Evolutionary conservation across 2,329 filamentous ascomycete species (phyloP).

Genomic region (Cercospora sp.): DNA sequence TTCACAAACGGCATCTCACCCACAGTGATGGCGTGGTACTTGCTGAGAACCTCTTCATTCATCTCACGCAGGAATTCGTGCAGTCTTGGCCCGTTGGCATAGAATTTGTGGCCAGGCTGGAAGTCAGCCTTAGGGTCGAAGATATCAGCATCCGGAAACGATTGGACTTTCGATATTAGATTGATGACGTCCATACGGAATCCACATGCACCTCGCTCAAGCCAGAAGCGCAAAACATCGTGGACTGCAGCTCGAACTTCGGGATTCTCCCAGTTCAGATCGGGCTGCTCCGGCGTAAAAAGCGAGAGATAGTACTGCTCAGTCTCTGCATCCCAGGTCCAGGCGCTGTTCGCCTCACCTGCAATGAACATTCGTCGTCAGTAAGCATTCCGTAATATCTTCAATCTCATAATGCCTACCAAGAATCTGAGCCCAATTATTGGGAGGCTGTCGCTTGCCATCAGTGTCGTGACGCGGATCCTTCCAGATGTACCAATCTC

Average conservation of each 20-base stretch:
- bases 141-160: slow-evolving; percentile 47
- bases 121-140: slow-evolving; percentile 45
- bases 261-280: slow-evolving; percentile 53
- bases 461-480: slow-evolving; percentile 55
- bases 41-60: slow-evolving; percentile 53
- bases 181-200: slow-evolving; percentile 54
- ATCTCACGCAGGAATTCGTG: slow-evolving; percentile 60
- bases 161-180: slow-evolving; percentile 49
- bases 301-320: slow-evolving; percentile 52
- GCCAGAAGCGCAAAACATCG: slow-evolving; percentile 52
- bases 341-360: slow-evolving; percentile 44
- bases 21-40: slow-evolving; percentile 61
- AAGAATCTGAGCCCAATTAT: slow-evolving; percentile 51
- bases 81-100: slow-evolving; percentile 59
- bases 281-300: slow-evolving; percentile 51
- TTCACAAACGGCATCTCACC: slow-evolving; percentile 61
- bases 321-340: slow-evolving; percentile 51
- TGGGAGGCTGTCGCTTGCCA: slow-evolving; percentile 60
- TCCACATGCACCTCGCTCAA: slow-evolving; percentile 48
- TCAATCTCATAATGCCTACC: background rate
- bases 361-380: background rate
- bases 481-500: slow-evolving; percentile 69
- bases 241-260: slow-evolving; percentile 49
- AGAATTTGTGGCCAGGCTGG: slow-evolving; percentile 53
- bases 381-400: background rate